These are phyloP conservation scores for Scheffersomyces lignosus DNA, from an alignment of 805 yeast species.

Conservation along the genomic window DNA sequence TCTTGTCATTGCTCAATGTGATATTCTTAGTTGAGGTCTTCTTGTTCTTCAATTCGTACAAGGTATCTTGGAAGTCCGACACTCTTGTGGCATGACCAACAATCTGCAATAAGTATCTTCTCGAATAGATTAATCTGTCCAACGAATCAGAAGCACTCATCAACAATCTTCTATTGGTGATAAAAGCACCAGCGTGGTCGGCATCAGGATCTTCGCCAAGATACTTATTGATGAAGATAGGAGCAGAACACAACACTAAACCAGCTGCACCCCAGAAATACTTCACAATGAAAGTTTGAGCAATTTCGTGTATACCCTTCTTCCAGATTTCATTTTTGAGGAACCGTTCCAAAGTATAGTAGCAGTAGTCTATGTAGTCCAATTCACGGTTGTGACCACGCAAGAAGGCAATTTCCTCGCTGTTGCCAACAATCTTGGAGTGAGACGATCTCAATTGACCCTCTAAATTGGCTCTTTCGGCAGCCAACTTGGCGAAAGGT, in stretches of 20 bases:
- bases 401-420: conserved; percentile 85
- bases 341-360: conserved; percentile 79
- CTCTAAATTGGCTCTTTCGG: conserved; percentile 75
- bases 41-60: conserved; percentile 38
- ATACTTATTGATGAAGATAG: conserved; percentile 69
- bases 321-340: conserved; percentile 73
- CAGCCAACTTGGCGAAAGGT: conserved; percentile 79
- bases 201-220: conserved; percentile 44
- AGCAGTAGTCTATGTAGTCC: conserved; percentile 72
- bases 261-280: conserved; percentile 98
- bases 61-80: conserved; percentile 63
- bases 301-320: conserved; percentile 76
- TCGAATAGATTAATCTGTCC: conserved; percentile 82
- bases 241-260: conserved; percentile 79
- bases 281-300: conserved; percentile 85
- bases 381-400: conserved; percentile 81
- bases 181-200: conserved; percentile 73
- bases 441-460: conserved; percentile 83
- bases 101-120: conserved; percentile 79
- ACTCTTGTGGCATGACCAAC: conserved; percentile 81
- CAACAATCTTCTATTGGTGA: conserved; percentile 82
- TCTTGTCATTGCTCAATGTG: conserved; percentile 46
- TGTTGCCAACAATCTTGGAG: conserved; percentile 72
- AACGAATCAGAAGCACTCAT: conserved; percentile 84
- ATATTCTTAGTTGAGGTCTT: conserved; percentile 20